Evolutionary conservation across 75 land plant species (phyloP).

Genomic region (Sequoia sempervirens): DNA sequence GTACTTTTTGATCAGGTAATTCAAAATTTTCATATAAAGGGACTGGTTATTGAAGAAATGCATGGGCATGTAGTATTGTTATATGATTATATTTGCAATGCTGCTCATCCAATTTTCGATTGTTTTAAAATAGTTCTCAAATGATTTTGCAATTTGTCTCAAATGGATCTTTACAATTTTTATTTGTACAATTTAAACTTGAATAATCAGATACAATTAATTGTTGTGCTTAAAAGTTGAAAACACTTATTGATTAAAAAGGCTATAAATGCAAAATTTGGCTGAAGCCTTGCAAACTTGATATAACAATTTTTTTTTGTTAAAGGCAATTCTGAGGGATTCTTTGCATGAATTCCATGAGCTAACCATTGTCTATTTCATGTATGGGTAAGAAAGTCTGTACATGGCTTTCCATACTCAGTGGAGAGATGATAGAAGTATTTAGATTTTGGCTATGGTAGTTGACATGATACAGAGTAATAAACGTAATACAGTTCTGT

Average conservation of each 20-base stretch:
- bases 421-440: not conserved
- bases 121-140: not conserved
- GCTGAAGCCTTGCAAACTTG: not conserved
- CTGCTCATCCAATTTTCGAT: not conserved
- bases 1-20: conserved; percentile 86
- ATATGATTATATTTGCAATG: not conserved
- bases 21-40: not conserved
- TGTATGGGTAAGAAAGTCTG: not conserved
- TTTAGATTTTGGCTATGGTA: not conserved
- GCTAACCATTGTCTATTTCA: not conserved
- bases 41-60: not conserved
- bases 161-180: not conserved
- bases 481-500: not conserved
- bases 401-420: not conserved
- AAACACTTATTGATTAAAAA: not conserved
- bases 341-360: not conserved
- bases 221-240: no score
- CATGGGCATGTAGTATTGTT: not conserved
- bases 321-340: not conserved
- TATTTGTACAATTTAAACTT: not conserved
- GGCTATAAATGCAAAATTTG: not conserved
- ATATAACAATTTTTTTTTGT: not conserved
- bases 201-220: not conserved
- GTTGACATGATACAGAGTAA: not conserved
- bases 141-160: not conserved